Evolutionary conservation across 176 grass and related monocot species (phyloP).

Genomic region (Eleusine coracana): DNA sequence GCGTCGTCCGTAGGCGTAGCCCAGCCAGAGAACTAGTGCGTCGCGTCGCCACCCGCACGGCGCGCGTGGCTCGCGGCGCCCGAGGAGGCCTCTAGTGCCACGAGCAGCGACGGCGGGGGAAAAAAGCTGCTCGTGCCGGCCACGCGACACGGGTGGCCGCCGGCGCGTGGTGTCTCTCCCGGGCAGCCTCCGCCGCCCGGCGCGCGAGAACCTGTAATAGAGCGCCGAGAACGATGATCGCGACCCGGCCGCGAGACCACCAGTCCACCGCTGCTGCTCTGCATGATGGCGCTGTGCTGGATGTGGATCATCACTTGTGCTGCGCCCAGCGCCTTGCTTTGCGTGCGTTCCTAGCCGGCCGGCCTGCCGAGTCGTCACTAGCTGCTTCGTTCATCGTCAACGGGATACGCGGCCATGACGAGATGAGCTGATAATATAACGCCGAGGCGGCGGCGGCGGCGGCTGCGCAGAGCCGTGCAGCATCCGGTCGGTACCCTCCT

Average conservation of each 20-base stretch:
- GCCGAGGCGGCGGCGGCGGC: background rate
- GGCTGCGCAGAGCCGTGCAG: background rate
- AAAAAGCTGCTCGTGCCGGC: conserved; percentile 22
- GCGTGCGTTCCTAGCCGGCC: no score
- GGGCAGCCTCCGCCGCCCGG: background rate
- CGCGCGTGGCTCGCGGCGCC: no score
- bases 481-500: background rate
- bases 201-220: background rate
- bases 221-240: background rate
- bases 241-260: background rate
- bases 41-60: no score
- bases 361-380: no score
- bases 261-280: background rate
- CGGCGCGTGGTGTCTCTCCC: background rate
- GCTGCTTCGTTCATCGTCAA: no score
- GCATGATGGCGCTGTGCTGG: no score
- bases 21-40: no score
- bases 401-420: background rate
- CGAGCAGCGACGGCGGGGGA: no score
- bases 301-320: background rate
- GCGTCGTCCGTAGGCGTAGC: no score
- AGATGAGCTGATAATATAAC: background rate
- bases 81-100: background rate
- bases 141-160: conserved; percentile 13
- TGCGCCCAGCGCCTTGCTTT: background rate